These are phyloP conservation scores for Pseudotulostoma volvatum DNA, from an alignment of 495 filamentous ascomycete genomes.

Conservation along the genomic window DNA sequence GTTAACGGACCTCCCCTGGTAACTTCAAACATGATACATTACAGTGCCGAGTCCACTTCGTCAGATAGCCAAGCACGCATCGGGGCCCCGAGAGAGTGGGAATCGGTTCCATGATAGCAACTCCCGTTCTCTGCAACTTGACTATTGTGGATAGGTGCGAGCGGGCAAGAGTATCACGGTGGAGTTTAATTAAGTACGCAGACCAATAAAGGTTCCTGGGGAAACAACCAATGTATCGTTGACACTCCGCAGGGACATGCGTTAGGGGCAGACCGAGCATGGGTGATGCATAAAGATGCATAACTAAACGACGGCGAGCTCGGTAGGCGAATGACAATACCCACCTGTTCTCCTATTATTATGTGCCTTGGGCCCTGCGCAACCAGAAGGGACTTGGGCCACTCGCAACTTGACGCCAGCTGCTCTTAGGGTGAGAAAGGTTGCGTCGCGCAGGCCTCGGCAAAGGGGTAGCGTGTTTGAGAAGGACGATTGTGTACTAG, in stretches of 20 bases:
- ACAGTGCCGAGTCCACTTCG: no score
- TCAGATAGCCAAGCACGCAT: neutral
- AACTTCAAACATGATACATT: no score
- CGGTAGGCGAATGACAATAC: neutral
- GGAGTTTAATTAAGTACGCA: neutral
- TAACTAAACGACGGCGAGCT: neutral
- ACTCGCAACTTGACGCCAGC: neutral
- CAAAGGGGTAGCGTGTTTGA: slow-evolving; percentile 19
- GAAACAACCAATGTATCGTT: neutral
- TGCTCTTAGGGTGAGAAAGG: neutral
- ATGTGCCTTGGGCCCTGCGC: neutral
- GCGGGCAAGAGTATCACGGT: neutral
- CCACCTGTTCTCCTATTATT: neutral
- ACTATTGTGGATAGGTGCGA: neutral
- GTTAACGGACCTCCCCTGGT: neutral
- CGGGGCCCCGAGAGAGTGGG: neutral
- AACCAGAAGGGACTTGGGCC: neutral
- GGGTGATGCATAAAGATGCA: neutral
- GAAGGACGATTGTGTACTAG: slow-evolving; percentile 5
- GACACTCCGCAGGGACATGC: neutral
- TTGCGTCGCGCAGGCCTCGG: no score
- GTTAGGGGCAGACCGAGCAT: neutral
- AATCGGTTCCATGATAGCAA: neutral
- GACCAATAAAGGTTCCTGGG: neutral
- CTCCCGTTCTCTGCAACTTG: neutral